A percentile compares a stretch with the other conserved stretches of the same genome.
phyloP scores from a whole-genome alignment of 768 basidiomycete species.

The Candolleomyces efflorescens region DNA sequence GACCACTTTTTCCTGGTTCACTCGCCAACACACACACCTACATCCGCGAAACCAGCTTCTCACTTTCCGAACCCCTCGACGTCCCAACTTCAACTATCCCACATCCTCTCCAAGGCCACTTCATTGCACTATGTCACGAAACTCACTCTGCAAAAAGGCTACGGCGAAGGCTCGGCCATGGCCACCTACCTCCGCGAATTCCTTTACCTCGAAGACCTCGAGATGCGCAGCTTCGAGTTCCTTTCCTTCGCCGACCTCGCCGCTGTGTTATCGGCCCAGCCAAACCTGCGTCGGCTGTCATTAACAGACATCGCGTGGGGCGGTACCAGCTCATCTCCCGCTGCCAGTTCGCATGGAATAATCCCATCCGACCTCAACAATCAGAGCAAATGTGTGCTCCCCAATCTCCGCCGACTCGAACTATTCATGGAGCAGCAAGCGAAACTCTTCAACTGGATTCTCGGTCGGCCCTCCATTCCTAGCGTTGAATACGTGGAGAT shows the following conservation, averaged over 20 bases:
- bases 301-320: constrained; percentile 21
- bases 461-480: not conserved
- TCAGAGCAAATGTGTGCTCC: constrained; percentile 6
- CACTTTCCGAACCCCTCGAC: not conserved
- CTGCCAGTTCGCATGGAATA: not conserved
- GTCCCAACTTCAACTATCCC: not conserved
- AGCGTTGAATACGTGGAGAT: constrained; percentile 1
- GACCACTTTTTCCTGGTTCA: constrained; percentile 8
- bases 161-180: constrained; percentile 1
- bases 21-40: not conserved
- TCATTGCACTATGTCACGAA: constrained; percentile 1
- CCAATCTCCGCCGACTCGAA: constrained; percentile 11
- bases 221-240: constrained; percentile 22
- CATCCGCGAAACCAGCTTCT: not conserved
- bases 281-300: constrained; percentile 14
- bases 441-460: constrained; percentile 10
- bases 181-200: constrained; percentile 13
- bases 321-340: not conserved
- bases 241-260: constrained; percentile 17
- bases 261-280: constrained; percentile 17
- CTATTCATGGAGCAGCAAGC: constrained; percentile 8
- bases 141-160: constrained; percentile 8
- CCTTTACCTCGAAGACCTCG: constrained; percentile 17
- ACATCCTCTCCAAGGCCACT: constrained; percentile 3
- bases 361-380: not conserved